These are phyloP conservation scores for Linnemannia hyalina DNA, from an alignment of 192 early-diverging fungal species.

Conservation along the genomic window DNA sequence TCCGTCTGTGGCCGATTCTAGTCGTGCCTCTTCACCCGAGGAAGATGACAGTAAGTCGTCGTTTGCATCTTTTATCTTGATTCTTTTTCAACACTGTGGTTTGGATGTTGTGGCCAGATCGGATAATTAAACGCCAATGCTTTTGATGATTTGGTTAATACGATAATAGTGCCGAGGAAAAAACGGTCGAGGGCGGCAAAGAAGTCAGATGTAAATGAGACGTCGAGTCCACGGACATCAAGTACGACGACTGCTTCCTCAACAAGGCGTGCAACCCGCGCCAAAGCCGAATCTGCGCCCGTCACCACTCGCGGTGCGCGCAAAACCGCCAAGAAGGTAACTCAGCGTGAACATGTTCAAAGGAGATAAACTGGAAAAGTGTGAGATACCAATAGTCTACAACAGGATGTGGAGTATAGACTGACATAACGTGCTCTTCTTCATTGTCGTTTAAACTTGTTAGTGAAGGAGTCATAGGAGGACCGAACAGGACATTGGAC, in stretches of 20 bases:
- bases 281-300: conserved; percentile 36
- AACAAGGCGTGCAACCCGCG: conserved; percentile 29
- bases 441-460: too few species aligned
- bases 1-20: conserved; percentile 58
- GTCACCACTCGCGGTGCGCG: conserved; percentile 29
- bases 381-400: too few species aligned
- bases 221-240: conserved; percentile 45
- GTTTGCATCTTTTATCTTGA: background rate
- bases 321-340: conserved; percentile 54
- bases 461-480: too few species aligned
- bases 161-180: conserved; percentile 36
- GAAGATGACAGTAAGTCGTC: conserved; percentile 62
- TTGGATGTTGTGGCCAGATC: background rate
- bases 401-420: too few species aligned
- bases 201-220: conserved; percentile 55
- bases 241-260: conserved; percentile 18
- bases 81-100: background rate
- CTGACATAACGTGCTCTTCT: too few species aligned
- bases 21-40: conserved; percentile 63
- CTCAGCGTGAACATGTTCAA: too few species aligned
- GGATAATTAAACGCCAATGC: background rate
- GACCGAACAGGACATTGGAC: too few species aligned
- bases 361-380: too few species aligned
- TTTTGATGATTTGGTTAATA: background rate
- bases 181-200: conserved; percentile 39